phyloP scores from a whole-genome alignment of 345 rosid species.

The Sisymbrium irio region DNA sequence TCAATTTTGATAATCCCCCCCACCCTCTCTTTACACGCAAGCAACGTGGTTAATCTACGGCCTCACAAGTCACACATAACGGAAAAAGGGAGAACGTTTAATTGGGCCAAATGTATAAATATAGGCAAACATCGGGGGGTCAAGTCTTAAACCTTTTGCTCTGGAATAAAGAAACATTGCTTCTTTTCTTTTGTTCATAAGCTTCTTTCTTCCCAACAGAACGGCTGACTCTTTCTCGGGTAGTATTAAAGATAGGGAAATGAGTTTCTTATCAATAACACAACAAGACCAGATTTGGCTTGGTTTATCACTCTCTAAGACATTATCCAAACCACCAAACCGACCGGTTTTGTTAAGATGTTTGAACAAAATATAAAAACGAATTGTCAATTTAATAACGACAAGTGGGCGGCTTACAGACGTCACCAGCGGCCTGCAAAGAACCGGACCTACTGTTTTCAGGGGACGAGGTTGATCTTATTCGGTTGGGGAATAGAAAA shows the following conservation, averaged over 20 bases:
- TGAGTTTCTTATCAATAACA: neutral
- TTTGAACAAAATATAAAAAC: no score
- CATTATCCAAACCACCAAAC: neutral
- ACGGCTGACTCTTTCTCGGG: neutral
- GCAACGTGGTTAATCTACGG: constrained; percentile 33
- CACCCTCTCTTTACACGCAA: constrained; percentile 34
- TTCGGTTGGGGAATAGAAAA: neutral
- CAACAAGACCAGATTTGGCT: neutral
- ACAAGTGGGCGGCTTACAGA: neutral
- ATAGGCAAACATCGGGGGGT: constrained; percentile 26
- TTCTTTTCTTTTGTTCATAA: neutral
- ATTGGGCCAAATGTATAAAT: constrained; percentile 2
- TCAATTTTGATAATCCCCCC: constrained; percentile 17
- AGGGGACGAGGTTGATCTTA: neutral
- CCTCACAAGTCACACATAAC: constrained; percentile 14
- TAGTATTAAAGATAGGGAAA: no score
- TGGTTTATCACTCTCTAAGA: neutral
- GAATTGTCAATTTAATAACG: neutral
- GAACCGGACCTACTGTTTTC: neutral
- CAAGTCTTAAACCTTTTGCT: constrained; percentile 8
- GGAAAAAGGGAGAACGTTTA: neutral
- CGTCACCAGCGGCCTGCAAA: neutral
- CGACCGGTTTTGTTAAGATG: neutral
- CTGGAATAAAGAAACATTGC: constrained; percentile 17
- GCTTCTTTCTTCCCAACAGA: neutral